Base-by-base conservation (phyloP, 805 yeast species). In the Naumovozyma castellii region DNA sequence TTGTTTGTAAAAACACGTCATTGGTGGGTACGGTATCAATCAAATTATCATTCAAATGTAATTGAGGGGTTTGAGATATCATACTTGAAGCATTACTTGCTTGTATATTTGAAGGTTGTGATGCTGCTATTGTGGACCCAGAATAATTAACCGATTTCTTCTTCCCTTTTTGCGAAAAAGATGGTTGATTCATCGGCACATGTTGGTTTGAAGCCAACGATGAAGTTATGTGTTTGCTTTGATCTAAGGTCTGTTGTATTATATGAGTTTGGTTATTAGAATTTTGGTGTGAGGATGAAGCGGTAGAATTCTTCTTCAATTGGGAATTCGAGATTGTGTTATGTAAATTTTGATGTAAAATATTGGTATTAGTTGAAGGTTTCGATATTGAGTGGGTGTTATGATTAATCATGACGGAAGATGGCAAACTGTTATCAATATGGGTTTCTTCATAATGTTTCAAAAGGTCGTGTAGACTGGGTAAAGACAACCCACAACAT, bases 361-460 rank as follows among this genome's bases (percentile, higher is more conserved):
- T 22, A 10, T 22, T 22, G 6, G 27, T 6, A 22, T 22, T 22
- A 10, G 27, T 22, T 6, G 27, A 22, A 22, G 27, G 27, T 6
- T 22, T 22, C 10, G 27, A 22, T 22, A 22, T 22, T 10, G 27
- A 22, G 10, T 22, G 10, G 10, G 6, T 22, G 18, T 15, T 27
- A 29, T n/a, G 13, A 13, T 9, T 12, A 29, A 29, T 29, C 13
- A n/a, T 12, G 5, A 12, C 15, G 13, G 79, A 76, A 18, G 75
- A 67, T 19, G 77, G 32, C 5, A 12, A 12, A 9, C 14, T n/a
- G 13, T n/a, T 71, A 4, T 76, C 62, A 42, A 92, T 88, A 64
- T 92, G 98, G 35, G 92, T 86, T 62, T 92, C 97, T 59, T 92
- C 98, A 60, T 92, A 92, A 61, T 92, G 98, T 51, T 92, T 77